phyloP scores from a whole-genome alignment of 2,329 filamentous ascomycete genomes.

The Fusarium algeriense region DNA sequence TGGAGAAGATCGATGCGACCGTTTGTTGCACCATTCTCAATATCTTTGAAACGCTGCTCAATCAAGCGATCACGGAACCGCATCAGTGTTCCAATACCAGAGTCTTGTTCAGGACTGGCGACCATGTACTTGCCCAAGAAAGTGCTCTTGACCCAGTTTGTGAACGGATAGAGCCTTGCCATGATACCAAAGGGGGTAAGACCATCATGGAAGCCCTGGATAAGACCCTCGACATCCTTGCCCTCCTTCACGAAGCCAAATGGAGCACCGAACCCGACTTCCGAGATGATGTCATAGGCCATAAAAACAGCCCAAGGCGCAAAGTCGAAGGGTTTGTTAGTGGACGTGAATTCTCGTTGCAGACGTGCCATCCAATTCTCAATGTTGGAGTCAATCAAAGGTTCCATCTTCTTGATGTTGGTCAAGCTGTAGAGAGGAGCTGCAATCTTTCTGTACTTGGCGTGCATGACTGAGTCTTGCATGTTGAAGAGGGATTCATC shows the following conservation, averaged over 20 bases:
- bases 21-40: conserved; percentile 58
- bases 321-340: conserved; percentile 64
- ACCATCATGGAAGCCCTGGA: conserved; percentile 45
- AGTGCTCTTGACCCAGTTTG: conserved; percentile 33
- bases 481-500: conserved; percentile 69
- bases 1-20: conserved; percentile 64
- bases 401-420: conserved; percentile 71
- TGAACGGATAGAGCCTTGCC: conserved; percentile 55
- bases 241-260: conserved; percentile 62
- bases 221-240: conserved; percentile 58
- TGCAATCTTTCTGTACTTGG: conserved; percentile 65
- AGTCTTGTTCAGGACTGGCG: conserved; percentile 60
- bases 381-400: conserved; percentile 64
- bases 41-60: conserved; percentile 59
- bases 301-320: conserved; percentile 50
- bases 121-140: conserved; percentile 41
- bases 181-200: conserved; percentile 51
- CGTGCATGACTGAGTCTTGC: conserved; percentile 63
- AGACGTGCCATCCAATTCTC: conserved; percentile 63
- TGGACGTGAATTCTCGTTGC: conserved; percentile 58
- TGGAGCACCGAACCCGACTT: conserved; percentile 57
- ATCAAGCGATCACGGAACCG: conserved; percentile 68
- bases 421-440: conserved; percentile 67
- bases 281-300: conserved; percentile 63
- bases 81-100: conserved; percentile 68